Base-by-base conservation (phyloP, 2,329 filamentous ascomycete genomes). In the Herpotrichia juniperi region DNA sequence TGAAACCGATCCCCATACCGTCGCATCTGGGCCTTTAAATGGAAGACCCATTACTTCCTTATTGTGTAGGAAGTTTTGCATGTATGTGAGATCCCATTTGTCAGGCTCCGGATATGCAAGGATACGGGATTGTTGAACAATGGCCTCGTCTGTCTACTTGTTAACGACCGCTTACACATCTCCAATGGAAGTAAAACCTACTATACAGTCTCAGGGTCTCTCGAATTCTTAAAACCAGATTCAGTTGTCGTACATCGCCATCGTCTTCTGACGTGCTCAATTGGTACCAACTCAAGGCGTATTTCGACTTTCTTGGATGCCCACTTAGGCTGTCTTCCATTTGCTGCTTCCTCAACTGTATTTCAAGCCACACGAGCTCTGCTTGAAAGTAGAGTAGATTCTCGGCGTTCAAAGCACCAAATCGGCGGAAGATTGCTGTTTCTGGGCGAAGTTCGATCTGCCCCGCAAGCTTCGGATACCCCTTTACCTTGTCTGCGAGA, bases 341-440 rank as follows among this genome's bases (percentile, higher is more conserved):
- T 44, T 58, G 53, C 3, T 19, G n/a, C 12, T 50, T 28, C 5
- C 24, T 31, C 12, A 60, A 48, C 19, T 58, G 22, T n/a, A 31
- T 45, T 34, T 58, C 52, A 8, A 61, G 51, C 2, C 25, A 12
- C 21, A 52, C 26, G 2, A 61, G 42, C 37, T 61, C 57, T 14
- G 52, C 47, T 40, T 61, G 56, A 2, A 61, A 26, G 31, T 57
- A 59, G 11, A 61, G 45, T 17, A 61, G 16, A 46, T 57, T 58
- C 24, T 47, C 37, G 22, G 54, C 50, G 24, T 58, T 56, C 8
- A 61, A 35, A 10, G 52, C 39, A 10, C 37, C 25, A 46, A 61
- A 61, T 1, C 39, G 12, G 4, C 57, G 52, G 31, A 61, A 61
- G 5, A 61, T 58, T 1, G 57, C 56, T 24, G 42, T 50, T 37